Conservation (phyloP, 192 early-diverging fungal genomes). For the Linnemannia zychae region DNA sequence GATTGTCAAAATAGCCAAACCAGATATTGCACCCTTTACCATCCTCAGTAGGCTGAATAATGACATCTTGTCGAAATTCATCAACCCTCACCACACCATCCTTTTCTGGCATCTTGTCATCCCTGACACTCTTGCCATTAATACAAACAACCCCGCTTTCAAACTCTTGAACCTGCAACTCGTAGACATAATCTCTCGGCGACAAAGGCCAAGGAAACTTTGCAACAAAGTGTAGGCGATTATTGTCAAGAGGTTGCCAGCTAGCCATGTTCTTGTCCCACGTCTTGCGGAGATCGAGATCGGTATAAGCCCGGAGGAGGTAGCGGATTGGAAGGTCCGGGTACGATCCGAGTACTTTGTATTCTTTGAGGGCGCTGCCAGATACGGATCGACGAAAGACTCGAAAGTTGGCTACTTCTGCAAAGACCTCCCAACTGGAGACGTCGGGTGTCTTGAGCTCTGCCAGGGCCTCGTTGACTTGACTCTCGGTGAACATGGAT, state of each 20-base stretch:
- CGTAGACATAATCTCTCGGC: constrained; percentile 60
- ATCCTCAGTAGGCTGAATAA: constrained; percentile 45
- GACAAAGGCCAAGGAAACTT: constrained; percentile 60
- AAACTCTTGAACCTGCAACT: constrained; percentile 32
- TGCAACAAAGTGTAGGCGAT: constrained; percentile 38
- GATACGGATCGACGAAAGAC: constrained; percentile 42
- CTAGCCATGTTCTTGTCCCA: constrained; percentile 63
- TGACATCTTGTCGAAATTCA: constrained; percentile 57
- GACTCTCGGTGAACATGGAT: constrained; percentile 34
- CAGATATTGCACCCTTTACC: constrained; percentile 52
- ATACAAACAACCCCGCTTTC: constrained; percentile 12
- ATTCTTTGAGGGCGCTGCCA: constrained; percentile 56
- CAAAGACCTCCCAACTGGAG: constrained; percentile 40
- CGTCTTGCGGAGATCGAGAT: constrained; percentile 57
- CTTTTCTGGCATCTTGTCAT: constrained; percentile 21
- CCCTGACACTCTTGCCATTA: constrained; percentile 20
- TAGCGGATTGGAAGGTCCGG: constrained; percentile 41
- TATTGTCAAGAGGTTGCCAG: constrained; percentile 23
- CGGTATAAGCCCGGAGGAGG: constrained; percentile 57
- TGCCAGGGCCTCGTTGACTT: constrained; percentile 13
- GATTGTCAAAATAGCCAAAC: constrained; percentile 61
- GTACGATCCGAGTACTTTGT: constrained; percentile 53
- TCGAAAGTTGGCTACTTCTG: constrained; percentile 45
- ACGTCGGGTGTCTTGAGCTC: constrained; percentile 23
- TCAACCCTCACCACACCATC: constrained; percentile 54